Evolutionary conservation across 1,139 yeast genomes (phyloP).

Genomic region (Geotrichum restrictum): DNA sequence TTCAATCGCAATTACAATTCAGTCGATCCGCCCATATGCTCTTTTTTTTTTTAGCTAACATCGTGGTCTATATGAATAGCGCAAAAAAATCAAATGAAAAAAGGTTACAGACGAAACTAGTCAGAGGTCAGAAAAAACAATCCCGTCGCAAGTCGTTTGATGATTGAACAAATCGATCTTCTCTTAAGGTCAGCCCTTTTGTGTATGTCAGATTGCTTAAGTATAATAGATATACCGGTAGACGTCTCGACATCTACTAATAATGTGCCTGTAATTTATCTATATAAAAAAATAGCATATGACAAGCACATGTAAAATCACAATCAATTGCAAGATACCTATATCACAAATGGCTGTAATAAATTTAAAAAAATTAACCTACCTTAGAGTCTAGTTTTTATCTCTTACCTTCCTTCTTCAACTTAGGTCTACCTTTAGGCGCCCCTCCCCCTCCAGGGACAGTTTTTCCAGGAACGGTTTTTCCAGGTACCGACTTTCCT

Average conservation of each 20-base stretch:
- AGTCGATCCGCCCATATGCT: no score
- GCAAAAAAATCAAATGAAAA: slow-evolving; percentile 47
- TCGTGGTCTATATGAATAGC: background rate
- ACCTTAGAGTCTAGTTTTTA: no score
- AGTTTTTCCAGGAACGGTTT: slow-evolving; percentile 23
- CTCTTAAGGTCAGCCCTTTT: background rate
- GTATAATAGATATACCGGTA: no score
- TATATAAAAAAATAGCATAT: no score
- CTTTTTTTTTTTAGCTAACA: no score
- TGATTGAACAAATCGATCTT: slow-evolving; percentile 7
- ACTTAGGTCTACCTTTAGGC: slow-evolving; percentile 24
- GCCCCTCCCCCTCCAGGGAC: slow-evolving; percentile 23
- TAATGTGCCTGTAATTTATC: no score
- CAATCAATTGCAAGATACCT: no score
- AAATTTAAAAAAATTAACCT: no score
- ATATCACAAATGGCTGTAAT: no score
- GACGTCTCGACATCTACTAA: no score
- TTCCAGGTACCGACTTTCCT: slow-evolving; percentile 19
- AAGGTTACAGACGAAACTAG: slow-evolving; percentile 52
- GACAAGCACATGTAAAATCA: no score
- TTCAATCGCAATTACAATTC: no score
- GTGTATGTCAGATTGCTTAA: background rate
- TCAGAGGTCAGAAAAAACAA: slow-evolving; percentile 53
- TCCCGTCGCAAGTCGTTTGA: slow-evolving; percentile 36
- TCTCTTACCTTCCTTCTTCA: slow-evolving; percentile 17